Base-by-base conservation (phyloP, 306 rosid species). In the Mimosa bimucronata region DNA sequence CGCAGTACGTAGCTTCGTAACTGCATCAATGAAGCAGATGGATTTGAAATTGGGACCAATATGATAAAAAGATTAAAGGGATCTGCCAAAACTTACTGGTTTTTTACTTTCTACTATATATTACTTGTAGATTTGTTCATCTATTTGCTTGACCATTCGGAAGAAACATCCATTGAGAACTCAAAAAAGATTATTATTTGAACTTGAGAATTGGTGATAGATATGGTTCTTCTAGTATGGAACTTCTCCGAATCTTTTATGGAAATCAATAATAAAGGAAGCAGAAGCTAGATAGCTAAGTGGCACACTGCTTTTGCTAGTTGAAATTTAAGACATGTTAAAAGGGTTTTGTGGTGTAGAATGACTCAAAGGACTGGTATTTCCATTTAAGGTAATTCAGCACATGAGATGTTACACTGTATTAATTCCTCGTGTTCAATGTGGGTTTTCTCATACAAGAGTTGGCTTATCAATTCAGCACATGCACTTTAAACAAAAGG, bases 341-440 rank as follows among this genome's bases (percentile, higher is more conserved):
- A 50, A 73, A 73, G 28, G 64, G 11, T 38, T 72, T 72, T n/a
- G 44, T 50, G 62, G 29, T 16, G 26, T 72, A 48, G 15, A 31
- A 29, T 52, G 45, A 50, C 65, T 40, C 78, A 55, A 52, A 19
- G 72, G 23, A 60, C 78, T 38, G 55, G 69, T 7, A 37, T 16
- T 73, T 5, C 77, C 55, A 44, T 82, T 76, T 76, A 7, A 28
- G 70, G 53, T 41, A 69, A 53, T n/a, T 31, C 25, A 38, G 75
- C 79, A 73, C 80, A 23, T 83, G 82, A 9, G 71, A 73, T 71
- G 79, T 66, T 48, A 38, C 65, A 66, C 29, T 9, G 18, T n/a
- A 28, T 45, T 77, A 69, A 21, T n/a, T 31, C 38, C 61, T 61
- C 40, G 57, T 52, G 50, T 61, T 44, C 15, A 62, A 23, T 29